Conservation (phyloP, 805 yeast species). For the Myxozyma geophila region DNA sequence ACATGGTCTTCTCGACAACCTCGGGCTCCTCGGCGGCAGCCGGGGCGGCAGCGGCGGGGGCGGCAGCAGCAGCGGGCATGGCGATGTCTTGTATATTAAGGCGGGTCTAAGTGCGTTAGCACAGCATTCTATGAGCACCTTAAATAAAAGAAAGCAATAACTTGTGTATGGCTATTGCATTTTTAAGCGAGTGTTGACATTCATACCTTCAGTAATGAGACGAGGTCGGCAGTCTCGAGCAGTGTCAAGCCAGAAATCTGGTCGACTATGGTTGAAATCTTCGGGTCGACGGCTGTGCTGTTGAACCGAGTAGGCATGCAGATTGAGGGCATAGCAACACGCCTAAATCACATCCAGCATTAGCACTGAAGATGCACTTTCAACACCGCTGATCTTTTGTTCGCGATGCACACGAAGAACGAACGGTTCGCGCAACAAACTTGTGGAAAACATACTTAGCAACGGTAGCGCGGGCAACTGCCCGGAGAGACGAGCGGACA, state of each 20-base stretch:
- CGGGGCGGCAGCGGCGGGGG: conserved; percentile 67
- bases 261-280: conserved; percentile 84
- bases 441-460: conserved; percentile 15
- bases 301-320: conserved; percentile 45
- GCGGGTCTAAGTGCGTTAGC: conserved; percentile 49
- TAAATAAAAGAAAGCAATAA: not conserved
- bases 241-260: conserved; percentile 89
- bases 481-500: conserved; percentile 17
- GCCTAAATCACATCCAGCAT: not conserved
- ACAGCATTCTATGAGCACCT: not conserved
- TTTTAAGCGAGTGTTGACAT: conserved; percentile 43
- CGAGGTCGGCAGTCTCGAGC: conserved; percentile 87
- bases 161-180: too few species aligned
- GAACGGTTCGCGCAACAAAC: not conserved
- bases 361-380: not conserved
- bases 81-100: conserved; percentile 94
- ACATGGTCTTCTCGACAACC: conserved; percentile 86
- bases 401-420: not conserved
- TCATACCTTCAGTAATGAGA: conserved; percentile 55
- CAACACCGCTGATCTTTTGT: not conserved
- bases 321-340: not conserved
- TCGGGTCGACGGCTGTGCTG: conserved; percentile 66
- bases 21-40: conserved; percentile 76
- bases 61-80: conserved; percentile 62
- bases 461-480: conserved; percentile 17